phyloP scores from a whole-genome alignment of 306 rosid species.

The Corylus americana region DNA sequence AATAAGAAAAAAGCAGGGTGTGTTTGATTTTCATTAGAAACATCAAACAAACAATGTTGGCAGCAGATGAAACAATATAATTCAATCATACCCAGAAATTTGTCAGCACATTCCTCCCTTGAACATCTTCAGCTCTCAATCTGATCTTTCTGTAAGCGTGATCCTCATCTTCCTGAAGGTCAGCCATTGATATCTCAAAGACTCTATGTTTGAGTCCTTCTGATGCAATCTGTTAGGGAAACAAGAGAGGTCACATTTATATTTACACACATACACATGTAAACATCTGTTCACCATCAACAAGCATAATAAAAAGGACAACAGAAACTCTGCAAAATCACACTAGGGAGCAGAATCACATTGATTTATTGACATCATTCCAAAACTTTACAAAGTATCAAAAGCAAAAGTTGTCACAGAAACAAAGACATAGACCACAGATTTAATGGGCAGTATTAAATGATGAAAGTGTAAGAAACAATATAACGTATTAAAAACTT shows the following conservation, averaged over 20 bases:
- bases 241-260: not conserved
- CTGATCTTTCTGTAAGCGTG: constrained; percentile 95
- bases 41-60: not conserved
- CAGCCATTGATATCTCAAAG: constrained; percentile 90
- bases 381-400: not conserved
- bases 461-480: not conserved
- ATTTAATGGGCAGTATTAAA: not conserved
- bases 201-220: constrained; percentile 97
- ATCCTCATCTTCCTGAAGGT: constrained; percentile 91
- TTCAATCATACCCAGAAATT: constrained; percentile 77
- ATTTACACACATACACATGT: not conserved
- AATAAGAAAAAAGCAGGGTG: too few species aligned
- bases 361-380: not conserved
- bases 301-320: not conserved
- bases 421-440: not conserved
- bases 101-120: constrained; percentile 83
- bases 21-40: not conserved
- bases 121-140: constrained; percentile 94
- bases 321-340: not conserved
- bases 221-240: constrained; percentile 72
- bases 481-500: too few species aligned
- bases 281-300: not conserved
- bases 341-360: not conserved
- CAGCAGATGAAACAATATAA: not conserved
- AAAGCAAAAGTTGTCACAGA: not conserved